Base-by-base conservation (phyloP, 495 filamentous ascomycete genomes). In the Choiromyces venosus region DNA sequence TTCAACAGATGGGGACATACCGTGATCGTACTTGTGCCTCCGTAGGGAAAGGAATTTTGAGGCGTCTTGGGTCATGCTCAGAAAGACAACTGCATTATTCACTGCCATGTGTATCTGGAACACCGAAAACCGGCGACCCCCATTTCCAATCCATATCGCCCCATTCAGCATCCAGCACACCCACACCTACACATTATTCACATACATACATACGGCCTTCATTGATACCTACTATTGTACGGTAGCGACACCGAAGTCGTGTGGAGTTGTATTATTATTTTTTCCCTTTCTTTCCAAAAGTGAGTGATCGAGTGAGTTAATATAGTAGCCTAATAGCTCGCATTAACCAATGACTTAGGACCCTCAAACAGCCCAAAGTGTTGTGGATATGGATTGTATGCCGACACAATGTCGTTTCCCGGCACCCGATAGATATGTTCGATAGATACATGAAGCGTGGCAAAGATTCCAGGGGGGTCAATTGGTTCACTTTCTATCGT, bases 361-460 rank as follows among this genome's bases (percentile, higher is more conserved):
- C 8, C 21, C 12, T 25, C 52, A 16, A n/a, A 18, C 52, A 61
- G 2, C 25, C 52, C 52, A 61, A 61, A 33, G 52, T 29, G 12
- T 18, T 4, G 25, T 4, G 7, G 25, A 4, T 33, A 56, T 29
- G 52, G 4, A 16, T 33, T 33, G 25, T 25, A 33, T 33, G 12
- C 4, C 25, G 25, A 33, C 5, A 61, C 52, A 33, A 33, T 61
- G 12, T 29, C 9, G 52, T 42, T 52, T 56, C 10, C 74, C 21
- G 68, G 61, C 52, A 19, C 69, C 68, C 66, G 66, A 75, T 40
- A 33, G 65, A 61, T 61, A 61, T 7, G 12, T 5, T 61, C 52
- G 12, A 61, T 56, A 42, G 33, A 65, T 56, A 68, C 66, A 69
- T 52, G 4, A 25, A 52, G 21, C 7, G 46, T 25, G 9, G 8